Percentiles rank a stretch among this genome's conserved stretches.
Evolutionary conservation across 208 protist species (phyloP).

Genomic region (Leishmania arabica): DNA sequence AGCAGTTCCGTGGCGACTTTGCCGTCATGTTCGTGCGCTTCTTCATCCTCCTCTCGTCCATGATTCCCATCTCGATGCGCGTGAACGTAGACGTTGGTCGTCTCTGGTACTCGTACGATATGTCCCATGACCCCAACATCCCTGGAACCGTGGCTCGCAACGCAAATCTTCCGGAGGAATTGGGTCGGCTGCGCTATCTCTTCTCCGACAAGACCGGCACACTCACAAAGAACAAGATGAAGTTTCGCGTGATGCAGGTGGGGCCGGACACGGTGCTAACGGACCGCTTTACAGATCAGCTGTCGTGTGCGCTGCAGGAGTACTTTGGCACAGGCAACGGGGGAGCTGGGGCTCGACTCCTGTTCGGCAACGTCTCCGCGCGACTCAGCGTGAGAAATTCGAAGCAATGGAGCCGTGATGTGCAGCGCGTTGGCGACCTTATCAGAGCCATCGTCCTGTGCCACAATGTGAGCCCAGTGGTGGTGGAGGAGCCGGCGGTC

Average conservation of each 20-base stretch:
- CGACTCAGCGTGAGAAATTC: constrained; percentile 10
- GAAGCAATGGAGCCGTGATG: constrained; percentile 42
- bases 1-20: constrained; percentile 85
- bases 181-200: constrained; percentile 97
- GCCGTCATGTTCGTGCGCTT: constrained; percentile 93
- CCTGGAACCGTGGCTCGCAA: constrained; percentile 93
- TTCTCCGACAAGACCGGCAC: constrained; percentile 99
- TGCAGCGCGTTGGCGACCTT: constrained; percentile 68
- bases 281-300: constrained; percentile 52
- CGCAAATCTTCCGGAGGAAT: constrained; percentile 97
- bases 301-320: constrained; percentile 35
- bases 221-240: constrained; percentile 97
- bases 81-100: constrained; percentile 99
- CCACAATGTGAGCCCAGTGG: constrained; percentile 97
- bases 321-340: constrained; percentile 29
- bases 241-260: constrained; percentile 72
- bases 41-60: constrained; percentile 97
- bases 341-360: background rate
- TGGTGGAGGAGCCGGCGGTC: constrained; percentile 45
- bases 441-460: constrained; percentile 92
- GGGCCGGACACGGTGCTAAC: constrained; percentile 47
- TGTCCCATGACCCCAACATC: constrained; percentile 88
- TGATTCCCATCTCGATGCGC: constrained; percentile 98
- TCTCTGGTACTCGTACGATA: constrained; percentile 95
- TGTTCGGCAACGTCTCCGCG: background rate